Percentiles rank a stretch among this genome's conserved stretches.
These are phyloP conservation scores for Aspergillus sparsus DNA, from an alignment of 495 filamentous ascomycete genomes.

Conservation along the genomic window DNA sequence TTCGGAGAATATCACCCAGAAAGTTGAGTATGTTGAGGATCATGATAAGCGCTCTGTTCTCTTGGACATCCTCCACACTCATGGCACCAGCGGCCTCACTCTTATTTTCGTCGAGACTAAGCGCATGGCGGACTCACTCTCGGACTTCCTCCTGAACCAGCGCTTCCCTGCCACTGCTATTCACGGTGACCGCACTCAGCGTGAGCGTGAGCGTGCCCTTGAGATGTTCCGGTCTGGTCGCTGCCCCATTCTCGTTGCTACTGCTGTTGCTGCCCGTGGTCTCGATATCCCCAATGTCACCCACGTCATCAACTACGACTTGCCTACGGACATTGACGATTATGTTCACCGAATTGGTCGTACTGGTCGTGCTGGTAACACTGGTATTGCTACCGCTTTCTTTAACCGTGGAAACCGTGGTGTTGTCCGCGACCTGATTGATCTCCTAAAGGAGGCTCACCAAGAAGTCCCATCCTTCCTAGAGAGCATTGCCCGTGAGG, in stretches of 20 bases:
- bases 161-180: constrained; percentile 98
- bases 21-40: constrained; percentile 97
- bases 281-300: constrained; percentile 98
- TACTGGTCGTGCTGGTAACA: constrained; percentile 99
- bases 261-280: constrained; percentile 92
- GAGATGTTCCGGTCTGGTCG: constrained; percentile 95
- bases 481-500: constrained; percentile 94
- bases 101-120: constrained; percentile 99
- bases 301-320: constrained; percentile 98
- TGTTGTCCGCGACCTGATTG: constrained; percentile 91
- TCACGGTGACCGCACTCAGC: constrained; percentile 96
- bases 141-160: constrained; percentile 97
- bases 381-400: constrained; percentile 96
- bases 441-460: constrained; percentile 96
- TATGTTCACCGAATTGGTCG: constrained; percentile 99
- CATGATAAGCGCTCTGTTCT: constrained; percentile 96
- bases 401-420: constrained; percentile 99
- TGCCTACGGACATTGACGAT: constrained; percentile 98
- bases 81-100: constrained; percentile 79
- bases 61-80: constrained; percentile 94
- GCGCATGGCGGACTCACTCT: constrained; percentile 97
- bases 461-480: constrained; percentile 93
- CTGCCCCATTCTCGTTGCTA: constrained; percentile 95
- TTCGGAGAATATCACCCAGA: constrained; percentile 99
- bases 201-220: constrained; percentile 95